phyloP scores from a whole-genome alignment of 176 grass and related monocot genomes.

The Saccharum spontaneum region DNA sequence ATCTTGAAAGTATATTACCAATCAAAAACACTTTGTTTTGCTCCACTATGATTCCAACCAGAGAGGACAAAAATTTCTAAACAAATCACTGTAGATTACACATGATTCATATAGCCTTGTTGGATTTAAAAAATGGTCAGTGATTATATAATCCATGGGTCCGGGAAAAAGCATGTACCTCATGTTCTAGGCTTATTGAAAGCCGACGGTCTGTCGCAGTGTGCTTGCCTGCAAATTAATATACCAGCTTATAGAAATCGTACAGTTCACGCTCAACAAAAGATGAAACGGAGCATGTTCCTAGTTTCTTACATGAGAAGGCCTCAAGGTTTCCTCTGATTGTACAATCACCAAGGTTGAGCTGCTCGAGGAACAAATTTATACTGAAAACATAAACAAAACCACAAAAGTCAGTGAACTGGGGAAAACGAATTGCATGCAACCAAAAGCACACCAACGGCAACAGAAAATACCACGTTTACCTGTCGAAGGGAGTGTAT shows the following conservation, averaged over 20 bases:
- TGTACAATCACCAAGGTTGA: conserved; percentile 68
- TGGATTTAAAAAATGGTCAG: not conserved
- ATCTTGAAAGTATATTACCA: not conserved
- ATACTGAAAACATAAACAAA: conserved; percentile 30
- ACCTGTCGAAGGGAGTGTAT: conserved; percentile 92
- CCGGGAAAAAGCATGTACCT: conserved; percentile 36
- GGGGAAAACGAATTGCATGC: not conserved
- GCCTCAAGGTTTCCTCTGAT: conserved; percentile 76
- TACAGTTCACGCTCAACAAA: not conserved
- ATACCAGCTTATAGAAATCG: not conserved
- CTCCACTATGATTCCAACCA: not conserved
- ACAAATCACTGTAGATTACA: conserved; percentile 8
- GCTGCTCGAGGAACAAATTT: conserved; percentile 75
- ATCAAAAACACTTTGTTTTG: not conserved
- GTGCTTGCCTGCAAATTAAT: conserved; percentile 74
- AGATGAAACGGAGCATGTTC: not conserved
- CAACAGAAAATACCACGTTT: not conserved
- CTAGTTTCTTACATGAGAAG: conserved; percentile 57
- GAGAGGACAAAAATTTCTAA: not conserved
- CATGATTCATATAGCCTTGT: not conserved
- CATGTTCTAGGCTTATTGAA: conserved; percentile 91
- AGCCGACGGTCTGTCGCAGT: conserved; percentile 77
- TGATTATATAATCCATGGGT: not conserved
- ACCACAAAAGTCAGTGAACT: not conserved
- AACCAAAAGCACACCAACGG: not conserved